Conservation (phyloP, 2,329 filamentous ascomycete genomes). For the Biscogniauxia marginata region DNA sequence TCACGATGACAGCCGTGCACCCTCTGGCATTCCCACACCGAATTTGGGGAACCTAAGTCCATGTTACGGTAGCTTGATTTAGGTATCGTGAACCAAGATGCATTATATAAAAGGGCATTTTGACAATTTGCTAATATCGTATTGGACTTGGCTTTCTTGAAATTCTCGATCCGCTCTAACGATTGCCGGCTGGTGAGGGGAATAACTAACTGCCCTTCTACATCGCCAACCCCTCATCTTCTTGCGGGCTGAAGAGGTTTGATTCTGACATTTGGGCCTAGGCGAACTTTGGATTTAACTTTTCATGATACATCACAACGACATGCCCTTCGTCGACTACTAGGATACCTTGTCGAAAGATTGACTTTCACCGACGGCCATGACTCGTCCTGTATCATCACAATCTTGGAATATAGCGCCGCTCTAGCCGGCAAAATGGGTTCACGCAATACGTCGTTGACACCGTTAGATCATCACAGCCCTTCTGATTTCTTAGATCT, state of each 20-base stretch:
- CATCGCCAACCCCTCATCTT: neutral
- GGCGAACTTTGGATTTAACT: neutral
- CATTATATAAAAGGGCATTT: too few relatives aligned
- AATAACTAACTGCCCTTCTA: neutral
- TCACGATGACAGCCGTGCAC: too few relatives aligned
- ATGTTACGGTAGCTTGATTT: too few relatives aligned
- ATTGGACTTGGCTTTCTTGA: neutral
- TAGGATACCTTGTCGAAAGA: too few relatives aligned
- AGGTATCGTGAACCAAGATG: too few relatives aligned
- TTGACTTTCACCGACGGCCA: too few relatives aligned
- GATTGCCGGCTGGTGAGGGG: neutral
- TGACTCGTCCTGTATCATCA: neutral
- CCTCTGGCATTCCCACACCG: too few relatives aligned
- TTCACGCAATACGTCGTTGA: neutral
- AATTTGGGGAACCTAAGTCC: too few relatives aligned
- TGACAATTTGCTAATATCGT: too few relatives aligned
- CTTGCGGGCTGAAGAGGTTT: neutral
- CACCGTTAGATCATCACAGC: neutral
- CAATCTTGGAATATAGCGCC: too few relatives aligned
- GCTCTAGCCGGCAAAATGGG: too few relatives aligned
- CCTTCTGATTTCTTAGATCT: neutral
- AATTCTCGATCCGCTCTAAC: neutral
- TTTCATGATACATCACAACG: neutral
- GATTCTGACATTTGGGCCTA: neutral
- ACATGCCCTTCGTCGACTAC: neutral